These are phyloP conservation scores for Stentor roeselii DNA, from an alignment of 73 alveolate genomes.

Conservation along the genomic window DNA sequence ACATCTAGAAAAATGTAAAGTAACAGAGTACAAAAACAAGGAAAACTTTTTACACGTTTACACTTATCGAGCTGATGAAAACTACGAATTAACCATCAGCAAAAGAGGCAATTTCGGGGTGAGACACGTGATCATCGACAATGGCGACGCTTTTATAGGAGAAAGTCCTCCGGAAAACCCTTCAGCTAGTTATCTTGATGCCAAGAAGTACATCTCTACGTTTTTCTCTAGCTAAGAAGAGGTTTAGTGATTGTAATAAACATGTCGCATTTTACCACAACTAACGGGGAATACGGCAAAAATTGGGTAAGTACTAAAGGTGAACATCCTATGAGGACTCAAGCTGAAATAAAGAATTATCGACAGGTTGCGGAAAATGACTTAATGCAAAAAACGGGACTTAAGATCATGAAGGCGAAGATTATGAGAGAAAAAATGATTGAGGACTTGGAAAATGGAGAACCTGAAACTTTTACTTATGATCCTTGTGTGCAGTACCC, in stretches of 20 bases:
- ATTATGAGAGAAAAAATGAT: conserved; percentile 17
- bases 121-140: not conserved
- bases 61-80: not conserved
- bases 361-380: conserved; percentile 18
- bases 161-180: not conserved
- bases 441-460: conserved; percentile 8
- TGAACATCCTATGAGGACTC: conserved; percentile 8
- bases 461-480: conserved; percentile 8
- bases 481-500: conserved; percentile 24
- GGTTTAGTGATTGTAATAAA: too few species aligned
- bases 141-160: conserved; percentile 11
- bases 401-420: conserved; percentile 10
- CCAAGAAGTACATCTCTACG: not conserved
- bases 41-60: not conserved
- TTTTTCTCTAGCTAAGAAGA: too few species aligned
- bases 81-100: not conserved
- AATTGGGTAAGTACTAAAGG: conserved; percentile 20
- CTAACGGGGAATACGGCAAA: conserved; percentile 24
- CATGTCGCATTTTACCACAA: conserved; percentile 1
- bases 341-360: not conserved
- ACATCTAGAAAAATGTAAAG: not conserved
- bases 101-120: conserved; percentile 12
- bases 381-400: conserved; percentile 18
- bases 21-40: not conserved
- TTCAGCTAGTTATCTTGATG: conserved; percentile 10